Percentiles rank a stretch among this genome's conserved stretches.
phyloP scores from a whole-genome alignment of 2,329 filamentous ascomycete genomes.

The Colletotrichum nymphaeae region DNA sequence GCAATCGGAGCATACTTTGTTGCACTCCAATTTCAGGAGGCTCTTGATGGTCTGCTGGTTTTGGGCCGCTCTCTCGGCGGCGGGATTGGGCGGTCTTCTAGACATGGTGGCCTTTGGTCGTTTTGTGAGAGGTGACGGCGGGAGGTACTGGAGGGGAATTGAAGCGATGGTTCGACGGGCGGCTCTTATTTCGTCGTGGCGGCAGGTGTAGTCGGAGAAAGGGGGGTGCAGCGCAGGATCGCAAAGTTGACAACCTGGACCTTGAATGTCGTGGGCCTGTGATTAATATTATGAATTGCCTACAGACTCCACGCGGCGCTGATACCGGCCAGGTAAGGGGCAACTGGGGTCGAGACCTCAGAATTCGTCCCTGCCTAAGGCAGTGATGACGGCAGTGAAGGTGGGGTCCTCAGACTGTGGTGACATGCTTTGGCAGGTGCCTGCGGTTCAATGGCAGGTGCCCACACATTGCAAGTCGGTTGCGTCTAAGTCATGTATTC shows the following conservation, averaged over 20 bases:
- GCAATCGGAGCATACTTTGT: constrained; percentile 98
- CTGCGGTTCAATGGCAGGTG: background rate
- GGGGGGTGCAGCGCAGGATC: constrained; percentile 17
- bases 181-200: background rate
- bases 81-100: constrained; percentile 79
- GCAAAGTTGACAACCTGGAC: constrained; percentile 23
- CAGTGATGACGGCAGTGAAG: constrained; percentile 31
- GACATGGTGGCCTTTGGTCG: constrained; percentile 69
- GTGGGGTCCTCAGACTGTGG: constrained; percentile 20
- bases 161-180: background rate
- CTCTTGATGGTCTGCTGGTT: constrained; percentile 96
- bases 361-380: constrained; percentile 32
- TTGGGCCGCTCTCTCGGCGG: constrained; percentile 88
- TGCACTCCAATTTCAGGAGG: constrained; percentile 91
- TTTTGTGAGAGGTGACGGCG: background rate
- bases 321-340: constrained; percentile 33
- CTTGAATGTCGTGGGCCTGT: constrained; percentile 22
- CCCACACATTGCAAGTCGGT: background rate
- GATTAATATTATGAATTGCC: constrained; percentile 28
- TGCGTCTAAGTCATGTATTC: background rate
- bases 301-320: constrained; percentile 25
- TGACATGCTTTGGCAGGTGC: constrained; percentile 8
- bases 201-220: background rate
- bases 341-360: constrained; percentile 25
- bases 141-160: background rate